phyloP scores from a whole-genome alignment of 345 rosid genomes.

The Cardamine chenopodiifolia region DNA sequence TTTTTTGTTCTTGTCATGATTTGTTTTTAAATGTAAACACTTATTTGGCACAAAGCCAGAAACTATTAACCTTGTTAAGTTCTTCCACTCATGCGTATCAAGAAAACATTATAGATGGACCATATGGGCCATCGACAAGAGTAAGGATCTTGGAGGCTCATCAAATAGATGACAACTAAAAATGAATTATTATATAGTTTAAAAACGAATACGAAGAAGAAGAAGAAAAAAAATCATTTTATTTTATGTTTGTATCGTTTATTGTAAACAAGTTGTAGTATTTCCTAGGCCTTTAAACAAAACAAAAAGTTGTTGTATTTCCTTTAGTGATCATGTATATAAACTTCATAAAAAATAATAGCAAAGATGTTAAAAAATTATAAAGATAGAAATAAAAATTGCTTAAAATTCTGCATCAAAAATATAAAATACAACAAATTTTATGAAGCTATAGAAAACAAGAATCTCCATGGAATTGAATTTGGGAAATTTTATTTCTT shows the following conservation, averaged over 20 bases:
- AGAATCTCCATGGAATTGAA: not conserved
- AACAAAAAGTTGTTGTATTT: not conserved
- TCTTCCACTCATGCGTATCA: too few species aligned
- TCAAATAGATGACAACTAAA: not conserved
- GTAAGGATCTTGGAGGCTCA: not conserved
- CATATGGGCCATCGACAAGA: too few species aligned
- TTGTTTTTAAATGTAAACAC: not conserved
- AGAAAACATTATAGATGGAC: too few species aligned
- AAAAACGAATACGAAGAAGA: too few species aligned
- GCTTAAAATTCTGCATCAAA: not conserved
- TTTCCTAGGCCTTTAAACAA: too few species aligned
- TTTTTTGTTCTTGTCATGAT: not conserved
- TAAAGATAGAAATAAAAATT: not conserved
- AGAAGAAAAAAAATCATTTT: too few species aligned
- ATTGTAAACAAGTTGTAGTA: not conserved
- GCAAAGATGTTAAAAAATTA: too few species aligned
- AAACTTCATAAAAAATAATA: too few species aligned
- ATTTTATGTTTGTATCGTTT: too few species aligned
- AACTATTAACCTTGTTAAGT: too few species aligned
- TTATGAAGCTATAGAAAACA: not conserved
- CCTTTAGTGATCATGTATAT: too few species aligned
- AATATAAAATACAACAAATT: not conserved
- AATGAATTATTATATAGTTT: not conserved
- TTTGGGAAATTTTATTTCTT: not conserved
- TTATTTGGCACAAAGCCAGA: too few species aligned